These are phyloP conservation scores for Pythium dissotocum DNA, from an alignment of 352 stramenopile genomes.

Conservation along the genomic window DNA sequence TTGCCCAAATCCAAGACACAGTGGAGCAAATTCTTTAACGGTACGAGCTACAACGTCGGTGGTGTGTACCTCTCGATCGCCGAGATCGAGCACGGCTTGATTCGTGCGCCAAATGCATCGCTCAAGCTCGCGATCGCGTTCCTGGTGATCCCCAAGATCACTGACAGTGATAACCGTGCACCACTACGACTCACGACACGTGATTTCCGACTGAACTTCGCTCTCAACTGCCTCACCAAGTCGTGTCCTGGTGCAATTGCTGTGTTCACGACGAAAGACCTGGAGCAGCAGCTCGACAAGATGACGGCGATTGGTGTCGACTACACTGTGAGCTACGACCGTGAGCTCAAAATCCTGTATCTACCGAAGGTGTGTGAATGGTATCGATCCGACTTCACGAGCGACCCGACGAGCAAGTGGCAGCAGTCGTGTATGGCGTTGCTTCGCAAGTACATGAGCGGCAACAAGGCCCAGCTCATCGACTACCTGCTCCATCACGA, in stretches of 20 bases:
- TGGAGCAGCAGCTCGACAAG: conserved; percentile 55
- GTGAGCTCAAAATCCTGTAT: conserved; percentile 43
- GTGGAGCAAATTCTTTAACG: conserved; percentile 67
- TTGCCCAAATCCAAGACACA: conserved; percentile 47
- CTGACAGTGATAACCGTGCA: conserved; percentile 30
- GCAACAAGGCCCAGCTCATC: conserved; percentile 37
- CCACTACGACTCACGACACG: conserved; percentile 29
- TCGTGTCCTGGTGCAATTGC: conserved; percentile 40
- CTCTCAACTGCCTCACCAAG: conserved; percentile 60
- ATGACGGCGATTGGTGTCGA: conserved; percentile 34
- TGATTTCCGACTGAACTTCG: conserved; percentile 63
- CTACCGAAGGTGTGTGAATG: conserved; percentile 62
- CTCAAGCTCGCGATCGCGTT: conserved; percentile 43
- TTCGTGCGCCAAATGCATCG: conserved; percentile 44
- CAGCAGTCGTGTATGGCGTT: conserved; percentile 32
- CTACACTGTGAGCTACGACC: conserved; percentile 44
- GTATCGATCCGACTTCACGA: conserved; percentile 50
- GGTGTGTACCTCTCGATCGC: conserved; percentile 47
- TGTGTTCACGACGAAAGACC: conserved; percentile 63
- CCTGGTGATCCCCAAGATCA: conserved; percentile 46
- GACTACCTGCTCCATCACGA: conserved; percentile 40
- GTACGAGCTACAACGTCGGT: conserved; percentile 48
- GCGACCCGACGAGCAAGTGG: conserved; percentile 16
- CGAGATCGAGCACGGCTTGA: conserved; percentile 56
- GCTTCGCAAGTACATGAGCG: conserved; percentile 36